Base-by-base conservation (phyloP, 768 basidiomycete genomes). In the Tricholoma matsutake region DNA sequence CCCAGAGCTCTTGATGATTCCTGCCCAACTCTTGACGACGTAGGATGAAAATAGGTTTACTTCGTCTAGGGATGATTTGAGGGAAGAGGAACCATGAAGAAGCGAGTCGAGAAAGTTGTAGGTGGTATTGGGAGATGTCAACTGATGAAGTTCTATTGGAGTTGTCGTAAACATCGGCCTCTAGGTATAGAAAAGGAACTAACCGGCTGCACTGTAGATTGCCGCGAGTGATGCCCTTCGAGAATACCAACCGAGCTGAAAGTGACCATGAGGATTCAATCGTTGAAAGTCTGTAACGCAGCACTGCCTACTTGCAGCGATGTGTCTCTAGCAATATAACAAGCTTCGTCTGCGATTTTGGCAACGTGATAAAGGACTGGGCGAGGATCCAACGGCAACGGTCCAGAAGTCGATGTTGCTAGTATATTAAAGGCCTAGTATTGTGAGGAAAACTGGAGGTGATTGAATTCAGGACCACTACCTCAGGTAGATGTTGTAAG, bases 101-200 rank as follows among this genome's bases (percentile, higher is more conserved):
- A 92, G 81, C 7, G 79, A 73, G 51, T 88, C 85, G 13, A 94
- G 78, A 76, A 94, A 92, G 2, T 76, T 72, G 29, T 77, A 73
- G 0, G 89, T 85, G 2, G 91, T 91, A 11, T 75, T 67, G 4
- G 92, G 89, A 1, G 92, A 94, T 0, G 84, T 81, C n/a, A 94
- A 69, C 68, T 94, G 92, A 67, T 93, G 92, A 14, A 94, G 76
- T 73, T 94, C 92, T 86, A 64, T 13, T 34, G 43, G 52, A 58
- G 56, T 59, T 11, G 20, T 18, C 28, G 29, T 60, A 31, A 47
- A 39, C 18, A 14, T 39, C 7, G 29, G 32, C 28, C 11, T 13
- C 18, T 32, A 14, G 8, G 41, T 7, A 47, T n/a, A 14, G 35
- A 25, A 53, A 20, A 6, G 34, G 53, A 22, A 56, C 76, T 37